Percentiles rank a stretch among this genome's conserved stretches.
phyloP scores from a whole-genome alignment of 495 filamentous ascomycete genomes.

The Neurospora tetraspora region DNA sequence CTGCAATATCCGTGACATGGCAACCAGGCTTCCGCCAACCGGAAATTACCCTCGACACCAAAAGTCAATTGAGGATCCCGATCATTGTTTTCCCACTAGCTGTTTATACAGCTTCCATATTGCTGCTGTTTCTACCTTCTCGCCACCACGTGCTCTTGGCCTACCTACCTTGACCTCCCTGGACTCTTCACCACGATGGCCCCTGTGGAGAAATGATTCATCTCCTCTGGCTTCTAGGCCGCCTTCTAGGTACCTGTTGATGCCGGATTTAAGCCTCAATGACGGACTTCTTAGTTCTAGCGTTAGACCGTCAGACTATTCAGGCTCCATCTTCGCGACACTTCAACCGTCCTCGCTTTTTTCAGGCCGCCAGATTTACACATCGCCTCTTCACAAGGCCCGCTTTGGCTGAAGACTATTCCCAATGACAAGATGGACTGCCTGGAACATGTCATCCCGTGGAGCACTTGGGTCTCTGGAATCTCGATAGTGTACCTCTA shows the following conservation, averaged over 20 bases:
- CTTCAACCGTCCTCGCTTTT: not conserved
- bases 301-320: not conserved
- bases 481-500: not conserved
- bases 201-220: not conserved
- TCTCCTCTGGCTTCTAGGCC: not conserved
- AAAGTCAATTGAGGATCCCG: no score
- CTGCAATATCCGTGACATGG: not conserved
- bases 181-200: not conserved
- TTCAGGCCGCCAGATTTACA: not conserved
- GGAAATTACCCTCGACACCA: not conserved
- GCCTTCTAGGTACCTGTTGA: not conserved
- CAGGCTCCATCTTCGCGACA: not conserved
- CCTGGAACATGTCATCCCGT: not conserved
- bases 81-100: not conserved
- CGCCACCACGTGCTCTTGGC: not conserved
- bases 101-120: not conserved
- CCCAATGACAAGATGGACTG: not conserved
- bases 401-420: not conserved
- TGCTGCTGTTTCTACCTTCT: not conserved
- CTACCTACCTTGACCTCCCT: not conserved
- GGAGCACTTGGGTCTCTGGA: not conserved
- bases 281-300: not conserved
- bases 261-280: not conserved
- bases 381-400: not conserved
- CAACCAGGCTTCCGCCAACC: not conserved